Conservation (phyloP, 148 eudicot genomes). For the Persicaria maculosa region DNA sequence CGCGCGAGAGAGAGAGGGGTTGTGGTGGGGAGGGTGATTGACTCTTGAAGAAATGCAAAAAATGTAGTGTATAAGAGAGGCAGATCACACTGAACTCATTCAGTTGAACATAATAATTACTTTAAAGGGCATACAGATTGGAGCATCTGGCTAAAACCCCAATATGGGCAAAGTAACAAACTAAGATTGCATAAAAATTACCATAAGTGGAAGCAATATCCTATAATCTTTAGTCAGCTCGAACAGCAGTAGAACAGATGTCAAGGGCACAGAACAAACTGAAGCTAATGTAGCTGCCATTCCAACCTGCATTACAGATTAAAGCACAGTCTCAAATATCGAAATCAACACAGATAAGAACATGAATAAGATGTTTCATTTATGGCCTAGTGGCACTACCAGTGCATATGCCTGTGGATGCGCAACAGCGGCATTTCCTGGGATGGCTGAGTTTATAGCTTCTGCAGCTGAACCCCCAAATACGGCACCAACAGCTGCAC, state of each 20-base stretch:
- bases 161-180: constrained; percentile 6
- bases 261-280: constrained; percentile 92
- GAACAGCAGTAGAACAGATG: constrained; percentile 88
- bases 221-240: constrained; percentile 95
- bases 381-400: constrained; percentile 30
- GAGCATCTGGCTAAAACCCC: background rate
- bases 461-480: constrained; percentile 89
- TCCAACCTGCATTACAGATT: constrained; percentile 62
- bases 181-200: constrained; percentile 21
- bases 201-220: constrained; percentile 98
- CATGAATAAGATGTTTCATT: background rate
- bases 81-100: background rate
- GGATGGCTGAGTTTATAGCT: constrained; percentile 70
- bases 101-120: background rate
- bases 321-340: background rate
- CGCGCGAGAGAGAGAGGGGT: too few relatives aligned
- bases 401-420: constrained; percentile 97
- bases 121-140: background rate
- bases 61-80: background rate
- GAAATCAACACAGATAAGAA: background rate
- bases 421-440: constrained; percentile 84
- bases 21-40: too few relatives aligned
- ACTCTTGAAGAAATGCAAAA: background rate
- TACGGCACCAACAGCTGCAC: constrained; percentile 98
- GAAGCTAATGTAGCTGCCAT: constrained; percentile 99